Evolutionary conservation across 495 filamentous ascomycete species (phyloP), one percentile per base, ranked within the genome.

Genomic region (Daldinia vernicosa): DNA sequence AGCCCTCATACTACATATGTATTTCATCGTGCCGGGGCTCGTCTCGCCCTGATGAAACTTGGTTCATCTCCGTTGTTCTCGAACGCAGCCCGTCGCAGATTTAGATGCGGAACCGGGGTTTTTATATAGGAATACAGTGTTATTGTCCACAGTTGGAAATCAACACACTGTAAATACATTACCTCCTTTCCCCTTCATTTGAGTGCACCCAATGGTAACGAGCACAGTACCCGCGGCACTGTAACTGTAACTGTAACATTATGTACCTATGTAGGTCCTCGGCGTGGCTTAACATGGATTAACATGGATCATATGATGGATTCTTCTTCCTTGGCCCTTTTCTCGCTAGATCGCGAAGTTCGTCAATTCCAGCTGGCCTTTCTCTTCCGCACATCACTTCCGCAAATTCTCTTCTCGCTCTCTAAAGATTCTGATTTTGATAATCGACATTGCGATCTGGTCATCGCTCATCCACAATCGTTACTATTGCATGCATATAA

Each of bases 401-500:
- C 19, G 14, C 43, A 47, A 47, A 9, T n/a, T 45, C 56, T 58
- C 47, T 47, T 63, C 17, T 54, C 27, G 6, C 58, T 63, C 27
- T 50, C 43, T 60, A 58, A 33, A 37, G 8, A 0, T 56, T 35
- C 45, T 47, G 43, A 24, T 47, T 59, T 63, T 40, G 53, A 66
- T 71, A 62, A 62, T 60, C 55, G 3, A 14, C 17, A 1, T 28
- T 40, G 28, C 69, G 69, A 72, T 72, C 69, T 72, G 69, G 69
- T 66, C 45, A 72, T 72, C 69, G 69, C 62, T 32, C 37, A 69
- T 28, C 43, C 33, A 53, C 64, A 35, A 62, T 63, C 26, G 51
- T 61, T 65, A 35, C 56, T 30, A 15, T 37, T 28, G 8, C 9
- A 19, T 55, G 15, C 26, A 17, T 56, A 32, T 30, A 14, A 7